phyloP scores from a whole-genome alignment of 1,139 yeast species.

The Pichia sp. region DNA sequence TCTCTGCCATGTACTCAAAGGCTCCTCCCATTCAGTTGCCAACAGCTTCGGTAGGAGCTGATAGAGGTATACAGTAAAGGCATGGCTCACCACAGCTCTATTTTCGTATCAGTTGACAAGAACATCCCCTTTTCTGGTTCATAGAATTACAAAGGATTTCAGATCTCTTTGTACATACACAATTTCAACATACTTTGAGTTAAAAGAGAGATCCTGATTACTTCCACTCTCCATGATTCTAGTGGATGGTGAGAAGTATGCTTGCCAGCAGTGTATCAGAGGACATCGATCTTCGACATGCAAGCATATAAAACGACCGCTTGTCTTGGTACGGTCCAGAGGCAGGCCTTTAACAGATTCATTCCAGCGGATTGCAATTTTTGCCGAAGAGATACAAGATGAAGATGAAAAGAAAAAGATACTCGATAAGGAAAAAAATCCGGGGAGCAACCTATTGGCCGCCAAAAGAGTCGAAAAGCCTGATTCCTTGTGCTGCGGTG shows the following conservation, averaged over 20 bases:
- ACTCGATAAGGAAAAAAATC: slow-evolving; percentile 6
- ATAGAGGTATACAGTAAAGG: neutral
- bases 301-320: slow-evolving; percentile 71
- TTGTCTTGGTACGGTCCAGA: slow-evolving; percentile 80
- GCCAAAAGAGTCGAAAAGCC: slow-evolving; percentile 3
- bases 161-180: neutral
- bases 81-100: neutral
- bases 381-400: slow-evolving; percentile 41
- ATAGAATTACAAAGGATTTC: too few relatives aligned
- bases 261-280: slow-evolving; percentile 86
- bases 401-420: slow-evolving; percentile 7
- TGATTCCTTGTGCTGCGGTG: neutral
- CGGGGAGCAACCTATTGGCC: slow-evolving; percentile 6
- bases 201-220: neutral
- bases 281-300: slow-evolving; percentile 92
- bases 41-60: neutral
- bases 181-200: neutral
- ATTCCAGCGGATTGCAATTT: slow-evolving; percentile 53
- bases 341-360: slow-evolving; percentile 69
- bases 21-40: neutral
- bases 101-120: neutral
- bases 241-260: slow-evolving; percentile 78
- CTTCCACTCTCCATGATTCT: slow-evolving; percentile 55
- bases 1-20: neutral
- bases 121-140: neutral